Conservation (phyloP, 2,329 filamentous ascomycete genomes). For the Cytospora chrysosperma region DNA sequence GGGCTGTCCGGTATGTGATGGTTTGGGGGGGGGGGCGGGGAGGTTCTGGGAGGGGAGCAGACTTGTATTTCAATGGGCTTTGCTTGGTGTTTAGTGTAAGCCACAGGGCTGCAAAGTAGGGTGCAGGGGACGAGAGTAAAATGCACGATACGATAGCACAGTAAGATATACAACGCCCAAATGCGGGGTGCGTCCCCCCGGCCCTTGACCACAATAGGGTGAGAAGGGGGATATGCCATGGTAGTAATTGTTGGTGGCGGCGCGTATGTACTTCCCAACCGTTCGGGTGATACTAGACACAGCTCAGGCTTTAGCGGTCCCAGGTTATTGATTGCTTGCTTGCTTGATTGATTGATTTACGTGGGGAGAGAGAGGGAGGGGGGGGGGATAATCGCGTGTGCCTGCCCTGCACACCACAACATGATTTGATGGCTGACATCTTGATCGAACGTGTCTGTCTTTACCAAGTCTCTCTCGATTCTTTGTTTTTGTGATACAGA, state of each 20-base stretch:
- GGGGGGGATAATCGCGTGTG: neutral
- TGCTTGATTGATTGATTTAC: neutral
- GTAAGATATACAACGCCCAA: neutral
- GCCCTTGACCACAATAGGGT: slow-evolving; percentile 2
- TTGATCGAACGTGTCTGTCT: too few species aligned
- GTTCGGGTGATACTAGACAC: slow-evolving; percentile 4
- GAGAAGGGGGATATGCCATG: neutral
- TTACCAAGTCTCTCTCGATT: too few species aligned
- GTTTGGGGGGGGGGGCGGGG: neutral
- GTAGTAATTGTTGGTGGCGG: neutral
- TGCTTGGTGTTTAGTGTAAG: neutral
- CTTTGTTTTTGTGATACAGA: neutral
- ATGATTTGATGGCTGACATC: too few species aligned
- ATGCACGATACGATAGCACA: neutral
- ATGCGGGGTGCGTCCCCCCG: slow-evolving; percentile 23
- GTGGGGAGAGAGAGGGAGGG: too few species aligned
- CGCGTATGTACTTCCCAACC: neutral
- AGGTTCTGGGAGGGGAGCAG: neutral
- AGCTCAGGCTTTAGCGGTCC: neutral
- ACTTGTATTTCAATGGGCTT: too few species aligned
- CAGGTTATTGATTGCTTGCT: neutral
- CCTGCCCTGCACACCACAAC: neutral
- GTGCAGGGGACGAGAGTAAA: neutral
- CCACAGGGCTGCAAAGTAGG: slow-evolving; percentile 2
- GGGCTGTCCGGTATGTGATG: too few species aligned